phyloP scores from a whole-genome alignment of 495 filamentous ascomycete genomes.

The Cladorrhinum samala region DNA sequence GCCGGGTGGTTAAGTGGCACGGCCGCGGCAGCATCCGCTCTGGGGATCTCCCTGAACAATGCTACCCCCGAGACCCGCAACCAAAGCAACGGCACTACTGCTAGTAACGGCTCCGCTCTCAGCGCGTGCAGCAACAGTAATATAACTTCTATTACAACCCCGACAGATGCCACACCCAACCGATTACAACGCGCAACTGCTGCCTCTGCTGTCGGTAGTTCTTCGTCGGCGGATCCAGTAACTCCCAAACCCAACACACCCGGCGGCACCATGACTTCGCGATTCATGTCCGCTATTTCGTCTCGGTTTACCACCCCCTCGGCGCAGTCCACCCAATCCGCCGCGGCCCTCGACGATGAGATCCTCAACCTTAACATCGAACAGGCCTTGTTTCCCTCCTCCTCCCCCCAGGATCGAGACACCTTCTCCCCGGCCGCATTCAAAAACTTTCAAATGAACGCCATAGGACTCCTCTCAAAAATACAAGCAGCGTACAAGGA shows the following conservation, averaged over 20 bases:
- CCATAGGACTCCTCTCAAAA: slow-evolving; percentile 54
- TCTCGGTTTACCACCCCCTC: slow-evolving; percentile 33
- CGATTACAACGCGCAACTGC: no score
- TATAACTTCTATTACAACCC: slow-evolving; percentile 9
- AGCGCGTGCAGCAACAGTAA: neutral
- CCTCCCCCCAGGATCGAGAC: slow-evolving; percentile 35
- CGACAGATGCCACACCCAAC: slow-evolving; percentile 31
- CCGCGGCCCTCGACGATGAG: slow-evolving; percentile 44
- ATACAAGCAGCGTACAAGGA: slow-evolving; percentile 69
- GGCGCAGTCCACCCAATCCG: slow-evolving; percentile 3
- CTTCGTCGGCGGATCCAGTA: no score
- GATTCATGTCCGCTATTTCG: slow-evolving; percentile 40
- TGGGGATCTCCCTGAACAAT: slow-evolving; percentile 11
- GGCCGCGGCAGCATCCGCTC: slow-evolving; percentile 13
- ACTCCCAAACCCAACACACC: slow-evolving; percentile 14
- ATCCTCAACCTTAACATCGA: slow-evolving; percentile 59
- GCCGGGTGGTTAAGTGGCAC: slow-evolving; percentile 31
- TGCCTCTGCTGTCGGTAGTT: no score
- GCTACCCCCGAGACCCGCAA: neutral
- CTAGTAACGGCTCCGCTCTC: slow-evolving; percentile 2
- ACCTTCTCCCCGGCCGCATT: slow-evolving; percentile 59
- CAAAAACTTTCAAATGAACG: slow-evolving; percentile 63
- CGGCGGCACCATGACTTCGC: slow-evolving; percentile 21
- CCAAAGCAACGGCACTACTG: neutral
- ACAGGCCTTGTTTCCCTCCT: slow-evolving; percentile 52